Evolutionary conservation across 2,329 filamentous ascomycete species (phyloP), one percentile per base, ranked within the genome.

Genomic region (Sporothrix sp.): DNA sequence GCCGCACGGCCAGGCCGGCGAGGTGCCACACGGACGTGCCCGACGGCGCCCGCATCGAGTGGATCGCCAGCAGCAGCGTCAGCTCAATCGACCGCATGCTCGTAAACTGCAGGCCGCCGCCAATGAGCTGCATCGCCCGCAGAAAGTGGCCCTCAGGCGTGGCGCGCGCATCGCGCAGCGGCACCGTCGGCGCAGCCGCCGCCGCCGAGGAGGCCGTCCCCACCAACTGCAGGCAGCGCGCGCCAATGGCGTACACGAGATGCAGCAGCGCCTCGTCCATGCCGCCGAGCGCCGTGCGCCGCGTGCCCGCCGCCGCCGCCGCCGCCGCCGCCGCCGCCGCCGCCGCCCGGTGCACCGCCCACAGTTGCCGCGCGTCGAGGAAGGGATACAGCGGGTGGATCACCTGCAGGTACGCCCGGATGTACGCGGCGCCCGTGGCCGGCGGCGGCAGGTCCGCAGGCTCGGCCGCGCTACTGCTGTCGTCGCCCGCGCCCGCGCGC

Each of bases 301-400:
- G 18, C 21, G 7, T 18, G n/a, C n/a, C n/a, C n/a, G n/a, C n/a
- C n/a, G n/a, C n/a, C n/a, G n/a, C n/a, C n/a, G n/a, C n/a, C n/a
- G n/a, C n/a, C n/a, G n/a, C n/a, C n/a, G n/a, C n/a, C n/a, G n/a
- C n/a, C n/a, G n/a, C 6, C 11, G 16, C 7, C 2, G 52, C 45
- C n/a, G 18, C 18, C 7, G 11, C n/a, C 2, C 10, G 2, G 38
- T 54, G 52, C 20, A 48, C 14, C 3, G 27, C 32, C 48, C 48
- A 54, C 16, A 54, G 6, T 14, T 30, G 23, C 7, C 13, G 10
- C 7, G 33, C 20, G 21, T 49, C 42, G 9, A 54, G 28, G 23
- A 54, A 54, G 2, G 49, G 52, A 14, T 54, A 54, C 3, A 54
- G 52, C 1, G 52, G 52, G 9, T 54, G 52, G 21, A 54, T 42